Evolutionary conservation across 1,139 yeast genomes (phyloP).

Genomic region (Candida gigantensis): DNA sequence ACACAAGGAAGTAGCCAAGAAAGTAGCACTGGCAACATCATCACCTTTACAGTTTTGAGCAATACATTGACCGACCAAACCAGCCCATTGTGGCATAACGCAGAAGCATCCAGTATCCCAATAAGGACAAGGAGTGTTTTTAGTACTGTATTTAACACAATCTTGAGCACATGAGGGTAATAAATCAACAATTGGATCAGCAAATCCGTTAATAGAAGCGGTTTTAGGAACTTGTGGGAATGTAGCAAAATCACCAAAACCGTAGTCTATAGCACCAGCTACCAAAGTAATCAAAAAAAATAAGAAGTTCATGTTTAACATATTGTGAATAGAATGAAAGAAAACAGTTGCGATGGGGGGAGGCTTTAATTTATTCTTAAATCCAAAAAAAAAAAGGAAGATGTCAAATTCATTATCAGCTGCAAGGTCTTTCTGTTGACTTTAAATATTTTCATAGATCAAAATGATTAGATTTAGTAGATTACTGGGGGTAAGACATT

Average conservation of each 20-base stretch:
- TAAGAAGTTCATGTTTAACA: slow-evolving; percentile 3
- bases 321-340: neutral
- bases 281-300: slow-evolving; percentile 4
- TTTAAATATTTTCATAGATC: too few species aligned
- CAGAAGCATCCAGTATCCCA: slow-evolving; percentile 59
- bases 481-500: too few species aligned
- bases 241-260: slow-evolving; percentile 25
- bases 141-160: slow-evolving; percentile 40
- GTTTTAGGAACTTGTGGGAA: slow-evolving; percentile 52
- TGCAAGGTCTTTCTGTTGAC: too few species aligned
- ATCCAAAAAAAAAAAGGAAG: too few species aligned
- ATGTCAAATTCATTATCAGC: too few species aligned
- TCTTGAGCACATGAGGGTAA: slow-evolving; percentile 47
- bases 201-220: slow-evolving; percentile 53
- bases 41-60: slow-evolving; percentile 41
- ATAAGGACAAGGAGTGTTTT: slow-evolving; percentile 49
- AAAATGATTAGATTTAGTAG: too few species aligned
- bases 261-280: slow-evolving; percentile 6
- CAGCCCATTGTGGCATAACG: slow-evolving; percentile 51
- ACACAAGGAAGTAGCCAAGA: slow-evolving; percentile 45
- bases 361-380: too few species aligned
- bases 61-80: slow-evolving; percentile 46
- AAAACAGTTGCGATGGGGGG: neutral
- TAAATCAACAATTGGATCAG: slow-evolving; percentile 44
- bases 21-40: slow-evolving; percentile 41